Evolutionary conservation across 345 rosid species (phyloP), one percentile per base, ranked within the genome.

Genomic region (Sapria himalayana): DNA sequence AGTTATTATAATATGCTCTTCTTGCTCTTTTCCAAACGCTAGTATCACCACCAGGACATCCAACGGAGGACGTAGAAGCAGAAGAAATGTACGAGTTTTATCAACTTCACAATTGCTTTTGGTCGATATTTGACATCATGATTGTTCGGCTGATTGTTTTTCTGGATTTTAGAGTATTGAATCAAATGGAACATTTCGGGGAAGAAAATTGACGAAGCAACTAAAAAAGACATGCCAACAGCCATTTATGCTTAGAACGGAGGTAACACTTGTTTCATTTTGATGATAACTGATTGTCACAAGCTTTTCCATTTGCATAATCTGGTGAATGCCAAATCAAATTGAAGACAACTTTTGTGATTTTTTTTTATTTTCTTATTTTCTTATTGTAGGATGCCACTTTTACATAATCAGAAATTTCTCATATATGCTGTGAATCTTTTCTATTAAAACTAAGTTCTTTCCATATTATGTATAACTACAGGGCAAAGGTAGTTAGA

Each of bases 231-330:
- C 93, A 4, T 39, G 64, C 47, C 68, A 37, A 33, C 82, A 64
- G 49, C 98, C 98, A 39, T 82, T 89, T 50, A 69, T 69, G 47
- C 72, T 89, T 8, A 74, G 79, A 67, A 89, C 98, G 19, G 95
- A 89, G 82, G 98, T 79, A 50, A 20, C 35, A 27, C 15, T 25
- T 29, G 16, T 20, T 33, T 36, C 3, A 23, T n/a, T n/a, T n/a
- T n/a, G n/a, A n/a, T n/a, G n/a, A n/a, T n/a, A n/a, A n/a, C n/a
- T n/a, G n/a, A n/a, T n/a, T n/a, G n/a, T n/a, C n/a, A n/a, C n/a
- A n/a, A n/a, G n/a, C n/a, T n/a, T n/a, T n/a, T n/a, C n/a, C n/a
- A n/a, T n/a, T n/a, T n/a, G n/a, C n/a, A n/a, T n/a, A n/a, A n/a
- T n/a, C n/a, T n/a, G n/a, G n/a, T n/a, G n/a, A n/a, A n/a, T n/a